These are phyloP conservation scores for Trametes gibbosa DNA, from an alignment of 768 basidiomycete species.

Conservation along the genomic window DNA sequence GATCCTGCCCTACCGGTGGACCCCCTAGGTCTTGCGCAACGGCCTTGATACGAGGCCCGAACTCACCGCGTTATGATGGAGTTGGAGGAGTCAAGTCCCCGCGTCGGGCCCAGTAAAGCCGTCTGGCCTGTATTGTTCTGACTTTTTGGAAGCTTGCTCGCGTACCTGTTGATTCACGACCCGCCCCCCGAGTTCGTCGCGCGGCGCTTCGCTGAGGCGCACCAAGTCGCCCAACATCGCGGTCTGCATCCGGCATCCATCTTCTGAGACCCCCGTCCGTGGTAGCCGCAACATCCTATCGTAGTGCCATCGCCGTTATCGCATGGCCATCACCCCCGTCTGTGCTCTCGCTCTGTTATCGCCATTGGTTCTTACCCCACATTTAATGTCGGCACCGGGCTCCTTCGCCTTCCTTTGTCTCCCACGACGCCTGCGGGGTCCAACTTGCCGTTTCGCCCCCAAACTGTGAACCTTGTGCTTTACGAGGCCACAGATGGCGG, in stretches of 20 bases:
- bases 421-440: conserved; percentile 4
- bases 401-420: conserved; percentile 1
- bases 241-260: conserved; percentile 11
- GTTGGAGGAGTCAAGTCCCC: conserved; percentile 1
- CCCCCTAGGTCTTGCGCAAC: not conserved
- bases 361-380: conserved; percentile 12
- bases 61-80: not conserved
- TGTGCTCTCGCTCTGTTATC: conserved; percentile 7
- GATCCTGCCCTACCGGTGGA: no score
- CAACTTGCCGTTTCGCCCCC: not conserved
- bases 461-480: not conserved
- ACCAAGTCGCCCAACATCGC: not conserved
- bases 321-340: conserved; percentile 1
- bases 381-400: conserved; percentile 17
- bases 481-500: conserved; percentile 4
- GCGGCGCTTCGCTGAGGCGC: not conserved
- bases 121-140: conserved; percentile 4
- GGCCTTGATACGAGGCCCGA: not conserved
- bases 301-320: conserved; percentile 15
- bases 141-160: conserved; percentile 8
- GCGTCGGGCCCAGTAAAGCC: conserved; percentile 1
- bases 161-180: conserved; percentile 7
- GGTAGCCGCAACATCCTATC: conserved; percentile 9
- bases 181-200: not conserved
- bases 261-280: not conserved